Percentiles rank a stretch among this genome's conserved stretches.
Conservation (phyloP, 495 filamentous ascomycete genomes). For the Xylaria castorea region DNA sequence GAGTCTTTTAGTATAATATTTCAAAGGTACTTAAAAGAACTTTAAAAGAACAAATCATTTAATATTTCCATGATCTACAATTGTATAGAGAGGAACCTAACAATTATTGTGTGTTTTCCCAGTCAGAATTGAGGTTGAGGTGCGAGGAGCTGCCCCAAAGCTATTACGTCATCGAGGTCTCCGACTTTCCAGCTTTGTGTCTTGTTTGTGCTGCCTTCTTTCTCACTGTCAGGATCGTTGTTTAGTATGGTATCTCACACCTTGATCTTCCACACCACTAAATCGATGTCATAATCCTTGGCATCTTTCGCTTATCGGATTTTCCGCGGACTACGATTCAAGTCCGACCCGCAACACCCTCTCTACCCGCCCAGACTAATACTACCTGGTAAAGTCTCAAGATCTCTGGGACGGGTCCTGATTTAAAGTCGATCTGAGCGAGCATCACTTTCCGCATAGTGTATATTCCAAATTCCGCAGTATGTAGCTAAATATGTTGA, state of each 20-base stretch:
- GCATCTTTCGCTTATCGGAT: constrained; percentile 28
- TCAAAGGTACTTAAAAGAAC: too few relatives aligned
- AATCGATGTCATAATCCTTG: constrained; percentile 23
- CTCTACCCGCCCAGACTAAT: neutral
- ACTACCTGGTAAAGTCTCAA: neutral
- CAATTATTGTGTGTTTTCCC: neutral
- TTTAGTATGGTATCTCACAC: neutral
- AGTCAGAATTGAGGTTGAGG: neutral
- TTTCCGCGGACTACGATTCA: constrained; percentile 3
- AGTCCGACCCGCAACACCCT: neutral
- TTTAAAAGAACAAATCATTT: neutral
- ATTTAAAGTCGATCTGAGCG: neutral
- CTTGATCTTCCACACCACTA: neutral
- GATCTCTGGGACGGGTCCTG: neutral
- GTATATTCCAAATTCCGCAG: neutral
- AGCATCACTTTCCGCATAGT: neutral
- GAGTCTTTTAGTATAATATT: neutral
- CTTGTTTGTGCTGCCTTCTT: neutral
- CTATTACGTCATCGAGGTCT: constrained; percentile 11
- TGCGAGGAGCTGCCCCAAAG: neutral
- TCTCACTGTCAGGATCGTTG: too few relatives aligned
- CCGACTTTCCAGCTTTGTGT: neutral
- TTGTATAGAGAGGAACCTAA: neutral
- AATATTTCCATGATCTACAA: neutral
- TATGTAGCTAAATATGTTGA: neutral